These are phyloP conservation scores for Angomonas deanei DNA, from an alignment of 208 protist genomes.

Conservation along the genomic window DNA sequence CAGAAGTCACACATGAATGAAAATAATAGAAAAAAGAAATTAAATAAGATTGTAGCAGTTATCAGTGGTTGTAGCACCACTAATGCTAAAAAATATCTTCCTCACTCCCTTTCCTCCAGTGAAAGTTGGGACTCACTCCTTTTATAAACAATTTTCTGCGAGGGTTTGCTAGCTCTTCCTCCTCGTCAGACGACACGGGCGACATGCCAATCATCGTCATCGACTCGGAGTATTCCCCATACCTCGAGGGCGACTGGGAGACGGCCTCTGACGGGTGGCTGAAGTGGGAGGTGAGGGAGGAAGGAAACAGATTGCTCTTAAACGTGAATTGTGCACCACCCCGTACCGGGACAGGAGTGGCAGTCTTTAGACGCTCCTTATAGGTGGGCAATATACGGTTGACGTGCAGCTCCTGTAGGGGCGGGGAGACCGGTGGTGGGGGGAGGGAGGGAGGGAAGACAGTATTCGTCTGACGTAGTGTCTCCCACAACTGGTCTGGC, in stretches of 20 bases:
- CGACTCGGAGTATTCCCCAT: neutral
- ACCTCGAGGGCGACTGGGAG: neutral
- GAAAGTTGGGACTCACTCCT: neutral
- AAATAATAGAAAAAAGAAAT: slow-evolving; percentile 7
- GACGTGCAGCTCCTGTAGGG: neutral
- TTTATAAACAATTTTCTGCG: neutral
- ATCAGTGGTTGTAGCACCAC: too few species aligned
- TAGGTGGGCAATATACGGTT: neutral
- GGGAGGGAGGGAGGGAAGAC: neutral
- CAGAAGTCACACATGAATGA: slow-evolving; percentile 1
- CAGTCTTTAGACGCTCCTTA: neutral
- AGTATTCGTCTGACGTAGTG: neutral
- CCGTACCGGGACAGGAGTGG: neutral
- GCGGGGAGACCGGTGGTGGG: neutral
- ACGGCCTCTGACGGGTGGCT: too few species aligned
- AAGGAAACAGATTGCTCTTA: neutral
- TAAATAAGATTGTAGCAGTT: neutral
- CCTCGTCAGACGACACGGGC: neutral
- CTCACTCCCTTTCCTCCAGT: neutral
- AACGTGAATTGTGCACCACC: neutral
- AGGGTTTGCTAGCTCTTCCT: neutral
- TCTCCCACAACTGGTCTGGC: neutral
- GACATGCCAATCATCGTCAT: neutral
- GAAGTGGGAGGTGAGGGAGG: neutral
- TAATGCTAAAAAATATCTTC: slow-evolving; percentile 10